Base-by-base conservation (phyloP, 495 filamentous ascomycete genomes). In the Penicillium arizonense region DNA sequence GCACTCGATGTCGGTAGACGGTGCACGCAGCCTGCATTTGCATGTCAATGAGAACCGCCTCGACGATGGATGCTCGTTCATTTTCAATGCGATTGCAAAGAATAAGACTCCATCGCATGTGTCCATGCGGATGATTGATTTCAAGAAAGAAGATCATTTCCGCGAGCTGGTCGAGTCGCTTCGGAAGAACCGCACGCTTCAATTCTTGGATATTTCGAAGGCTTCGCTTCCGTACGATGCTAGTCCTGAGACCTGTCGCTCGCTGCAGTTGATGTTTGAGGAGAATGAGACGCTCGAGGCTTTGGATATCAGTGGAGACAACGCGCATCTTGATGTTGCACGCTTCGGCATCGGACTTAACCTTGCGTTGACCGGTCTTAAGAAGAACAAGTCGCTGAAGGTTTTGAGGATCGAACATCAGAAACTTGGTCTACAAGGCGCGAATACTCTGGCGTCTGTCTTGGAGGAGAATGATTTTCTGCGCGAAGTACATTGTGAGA, bases 281-380 rank as follows among this genome's bases (percentile, higher is more conserved):
- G 76, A 84, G 47, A 97, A 98, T 58, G 71, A 79, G 9, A 89
- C 87, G 0, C 73, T 98, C 11, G 80, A 84, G 50, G 88, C 84
- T 48, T 71, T 98, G 13, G 88, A 96, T 63, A 83, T 97, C 39
- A 94, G 91, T 6, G 94, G 94, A 5, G 94, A 96, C 64, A 87
- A 87, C 56, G 88, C 90, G 7, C 87, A 92, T 62, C 76, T 97
- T 21, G 94, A 96, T 63, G 88, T 90, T 40, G 87, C 89, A 1
- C 84, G 88, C 38, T 84, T 96, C 33, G 91, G 93, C 16, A 86
- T 83, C 54, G 91, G 90, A 3, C 81, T 97, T 45, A 90, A 87
- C 32, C 77, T 85, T 37, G 88, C 91, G 10, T 72, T 98, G 50
- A 78, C 77, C 7, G 90, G 91, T 3, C 72, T 98, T 50, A 85